Evolutionary conservation across 2,329 filamentous ascomycete genomes (phyloP).

Genomic region (Spiromastix sp.): DNA sequence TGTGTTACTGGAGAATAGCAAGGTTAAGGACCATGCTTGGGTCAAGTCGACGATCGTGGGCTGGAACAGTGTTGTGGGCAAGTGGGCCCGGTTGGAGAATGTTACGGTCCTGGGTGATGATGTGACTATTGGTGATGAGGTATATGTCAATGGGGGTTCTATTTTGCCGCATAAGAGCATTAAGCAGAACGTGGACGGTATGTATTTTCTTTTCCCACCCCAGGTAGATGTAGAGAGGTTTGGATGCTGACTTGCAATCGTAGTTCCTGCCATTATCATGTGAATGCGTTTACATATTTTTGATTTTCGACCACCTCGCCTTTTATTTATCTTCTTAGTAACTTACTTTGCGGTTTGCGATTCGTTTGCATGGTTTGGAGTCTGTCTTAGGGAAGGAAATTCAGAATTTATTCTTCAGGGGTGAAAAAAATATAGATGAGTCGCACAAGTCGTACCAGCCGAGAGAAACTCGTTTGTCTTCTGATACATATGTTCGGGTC

Average conservation of each 20-base stretch:
- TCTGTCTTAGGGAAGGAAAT: too few relatives aligned
- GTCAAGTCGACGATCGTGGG: constrained; percentile 97
- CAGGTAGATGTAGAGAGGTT: too few relatives aligned
- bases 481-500: too few relatives aligned
- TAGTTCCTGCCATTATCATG: constrained; percentile 41
- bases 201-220: constrained; percentile 18
- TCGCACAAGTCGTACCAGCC: too few relatives aligned
- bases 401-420: too few relatives aligned
- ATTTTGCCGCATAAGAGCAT: constrained; percentile 97
- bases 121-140: constrained; percentile 93
- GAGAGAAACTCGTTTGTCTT: too few relatives aligned
- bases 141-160: constrained; percentile 95
- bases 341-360: too few relatives aligned
- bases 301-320: neutral
- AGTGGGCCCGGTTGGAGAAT: constrained; percentile 94
- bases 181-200: constrained; percentile 89
- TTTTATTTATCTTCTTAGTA: constrained; percentile 2
- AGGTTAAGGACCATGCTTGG: constrained; percentile 98
- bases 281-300: constrained; percentile 18
- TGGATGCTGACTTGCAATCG: too few relatives aligned
- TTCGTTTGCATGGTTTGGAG: neutral
- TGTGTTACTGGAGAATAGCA: constrained; percentile 77
- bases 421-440: too few relatives aligned
- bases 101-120: constrained; percentile 97
- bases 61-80: constrained; percentile 93